phyloP scores from a whole-genome alignment of 352 stramenopile species.

The Plasmopara halstedii region DNA sequence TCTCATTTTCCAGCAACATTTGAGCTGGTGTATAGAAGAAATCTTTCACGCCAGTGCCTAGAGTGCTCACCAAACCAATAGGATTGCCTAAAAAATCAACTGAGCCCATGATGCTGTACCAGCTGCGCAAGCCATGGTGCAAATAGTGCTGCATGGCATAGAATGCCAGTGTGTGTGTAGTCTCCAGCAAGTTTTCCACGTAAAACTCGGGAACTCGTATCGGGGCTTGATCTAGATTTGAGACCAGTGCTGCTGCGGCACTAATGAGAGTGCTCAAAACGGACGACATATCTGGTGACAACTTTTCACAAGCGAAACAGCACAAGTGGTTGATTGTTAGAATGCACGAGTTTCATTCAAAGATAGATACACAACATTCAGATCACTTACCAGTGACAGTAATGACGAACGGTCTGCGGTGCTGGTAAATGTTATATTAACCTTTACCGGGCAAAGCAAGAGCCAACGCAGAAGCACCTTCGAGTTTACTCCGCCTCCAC shows the following conservation, averaged over 20 bases:
- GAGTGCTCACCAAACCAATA: constrained; percentile 82
- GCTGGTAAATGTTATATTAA: constrained; percentile 84
- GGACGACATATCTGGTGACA: constrained; percentile 77
- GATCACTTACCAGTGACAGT: constrained; percentile 51
- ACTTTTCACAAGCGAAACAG: constrained; percentile 16
- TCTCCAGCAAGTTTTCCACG: constrained; percentile 83
- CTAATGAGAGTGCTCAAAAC: constrained; percentile 75
- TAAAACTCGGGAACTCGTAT: constrained; percentile 88
- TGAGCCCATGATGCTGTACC: constrained; percentile 86
- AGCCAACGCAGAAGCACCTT: constrained; percentile 78
- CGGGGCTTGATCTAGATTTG: constrained; percentile 78
- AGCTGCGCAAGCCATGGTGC: constrained; percentile 72
- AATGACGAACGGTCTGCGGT: constrained; percentile 77
- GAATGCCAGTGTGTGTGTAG: constrained; percentile 73
- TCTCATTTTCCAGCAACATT: constrained; percentile 88
- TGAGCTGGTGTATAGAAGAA: constrained; percentile 94
- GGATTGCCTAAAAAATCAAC: constrained; percentile 88
- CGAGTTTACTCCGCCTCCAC: constrained; percentile 38
- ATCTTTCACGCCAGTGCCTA: constrained; percentile 88
- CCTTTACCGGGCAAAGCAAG: constrained; percentile 76
- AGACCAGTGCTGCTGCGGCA: constrained; percentile 68
- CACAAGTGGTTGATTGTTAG: constrained; percentile 2
- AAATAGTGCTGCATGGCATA: constrained; percentile 86
- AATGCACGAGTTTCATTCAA: neutral
- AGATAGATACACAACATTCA: constrained; percentile 1